Evolutionary conservation across 2,329 filamentous ascomycete species (phyloP).

Genomic region (Hypoxylon sp.): DNA sequence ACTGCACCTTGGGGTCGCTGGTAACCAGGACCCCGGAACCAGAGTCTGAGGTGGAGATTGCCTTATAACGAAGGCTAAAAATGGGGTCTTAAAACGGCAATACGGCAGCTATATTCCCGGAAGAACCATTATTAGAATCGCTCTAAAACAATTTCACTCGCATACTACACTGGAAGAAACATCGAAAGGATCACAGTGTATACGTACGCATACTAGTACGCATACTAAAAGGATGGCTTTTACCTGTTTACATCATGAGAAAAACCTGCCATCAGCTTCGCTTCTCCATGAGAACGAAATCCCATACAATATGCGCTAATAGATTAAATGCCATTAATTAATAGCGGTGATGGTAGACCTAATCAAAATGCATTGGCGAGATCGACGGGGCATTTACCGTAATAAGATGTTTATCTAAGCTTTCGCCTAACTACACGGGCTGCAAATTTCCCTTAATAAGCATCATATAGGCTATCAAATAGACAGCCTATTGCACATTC

Average conservation of each 20-base stretch:
- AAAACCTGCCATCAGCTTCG: not conserved
- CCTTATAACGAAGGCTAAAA: conserved; percentile 7
- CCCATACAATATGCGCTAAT: not conserved
- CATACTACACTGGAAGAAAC: not conserved
- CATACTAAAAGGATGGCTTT: too few relatives aligned
- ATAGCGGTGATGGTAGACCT: not conserved
- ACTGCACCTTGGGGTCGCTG: conserved; percentile 15
- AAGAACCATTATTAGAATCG: not conserved
- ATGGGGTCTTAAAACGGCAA: conserved; percentile 1
- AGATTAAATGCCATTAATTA: not conserved
- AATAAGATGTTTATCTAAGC: not conserved
- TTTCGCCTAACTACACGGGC: not conserved
- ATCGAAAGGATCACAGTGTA: not conserved
- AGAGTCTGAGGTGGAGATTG: conserved; percentile 10
- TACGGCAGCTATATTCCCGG: not conserved
- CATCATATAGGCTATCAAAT: not conserved
- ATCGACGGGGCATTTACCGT: not conserved
- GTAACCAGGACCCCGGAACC: conserved; percentile 11
- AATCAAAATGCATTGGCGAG: not conserved
- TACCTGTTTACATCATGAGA: not conserved
- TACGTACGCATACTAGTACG: not conserved
- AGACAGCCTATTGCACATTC: not conserved
- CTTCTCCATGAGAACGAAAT: not conserved
- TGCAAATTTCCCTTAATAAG: not conserved
- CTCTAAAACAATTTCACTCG: not conserved